Conservation (phyloP, 2,329 filamentous ascomycete species). For the Hymenoscyphus albidus region DNA sequence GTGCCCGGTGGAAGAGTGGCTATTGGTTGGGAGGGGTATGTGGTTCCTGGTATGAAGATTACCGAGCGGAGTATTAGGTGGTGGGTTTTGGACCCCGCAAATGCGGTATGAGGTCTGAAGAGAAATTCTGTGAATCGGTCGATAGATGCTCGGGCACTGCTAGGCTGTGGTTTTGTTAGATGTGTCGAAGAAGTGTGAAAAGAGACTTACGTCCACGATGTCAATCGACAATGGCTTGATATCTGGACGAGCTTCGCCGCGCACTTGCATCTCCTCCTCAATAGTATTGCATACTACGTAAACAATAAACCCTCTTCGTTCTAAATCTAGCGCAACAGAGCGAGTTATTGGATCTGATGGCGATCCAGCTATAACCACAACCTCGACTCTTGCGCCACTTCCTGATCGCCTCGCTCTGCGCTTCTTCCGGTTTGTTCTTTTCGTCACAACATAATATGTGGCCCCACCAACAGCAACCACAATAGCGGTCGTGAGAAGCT, state of each 20-base stretch:
- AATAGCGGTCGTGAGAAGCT: slow-evolving; percentile 67
- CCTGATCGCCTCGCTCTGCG: slow-evolving; percentile 73
- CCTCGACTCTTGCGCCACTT: slow-evolving; percentile 83
- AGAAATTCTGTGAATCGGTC: slow-evolving; percentile 70
- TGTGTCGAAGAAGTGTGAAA: slow-evolving; percentile 6
- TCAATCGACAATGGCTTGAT: slow-evolving; percentile 80
- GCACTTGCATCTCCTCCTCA: slow-evolving; percentile 78
- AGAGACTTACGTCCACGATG: slow-evolving; percentile 66
- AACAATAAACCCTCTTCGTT: slow-evolving; percentile 87
- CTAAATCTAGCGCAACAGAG: slow-evolving; percentile 79
- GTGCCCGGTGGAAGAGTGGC: slow-evolving; percentile 78
- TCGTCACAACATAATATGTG: slow-evolving; percentile 43
- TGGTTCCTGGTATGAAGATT: slow-evolving; percentile 75
- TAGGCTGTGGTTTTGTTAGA: slow-evolving; percentile 48
- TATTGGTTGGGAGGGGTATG: slow-evolving; percentile 78
- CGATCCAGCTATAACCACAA: slow-evolving; percentile 83
- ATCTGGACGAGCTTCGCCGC: slow-evolving; percentile 72
- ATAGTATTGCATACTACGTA: slow-evolving; percentile 83
- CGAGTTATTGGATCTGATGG: slow-evolving; percentile 79
- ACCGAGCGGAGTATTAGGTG: slow-evolving; percentile 73
- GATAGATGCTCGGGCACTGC: slow-evolving; percentile 63
- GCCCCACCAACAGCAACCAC: slow-evolving; percentile 68
- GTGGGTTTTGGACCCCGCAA: slow-evolving; percentile 71
- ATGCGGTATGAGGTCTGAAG: slow-evolving; percentile 69
- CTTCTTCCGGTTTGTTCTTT: slow-evolving; percentile 46